Conservation (phyloP, 441 rosid species). For the Arabidopsis lyrata region DNA sequence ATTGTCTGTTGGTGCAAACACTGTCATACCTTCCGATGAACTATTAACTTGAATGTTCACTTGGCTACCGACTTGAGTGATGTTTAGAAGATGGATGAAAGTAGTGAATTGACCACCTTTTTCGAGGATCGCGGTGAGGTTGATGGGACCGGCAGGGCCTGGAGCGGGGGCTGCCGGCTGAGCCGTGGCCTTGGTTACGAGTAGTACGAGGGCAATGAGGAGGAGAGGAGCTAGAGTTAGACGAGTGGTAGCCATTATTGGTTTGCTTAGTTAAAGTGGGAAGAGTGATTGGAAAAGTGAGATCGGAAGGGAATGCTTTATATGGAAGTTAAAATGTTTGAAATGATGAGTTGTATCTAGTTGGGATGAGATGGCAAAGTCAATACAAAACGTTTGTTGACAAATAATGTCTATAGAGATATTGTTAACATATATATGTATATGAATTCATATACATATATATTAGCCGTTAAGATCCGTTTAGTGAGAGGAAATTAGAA, state of each 20-base stretch:
- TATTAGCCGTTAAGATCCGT: slow-evolving; percentile 31
- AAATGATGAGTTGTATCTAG: slow-evolving; percentile 42
- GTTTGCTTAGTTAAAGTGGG: background rate
- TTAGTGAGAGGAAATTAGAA: background rate
- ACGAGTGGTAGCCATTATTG: slow-evolving; percentile 41
- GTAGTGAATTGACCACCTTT: slow-evolving; percentile 63
- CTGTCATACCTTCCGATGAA: slow-evolving; percentile 72
- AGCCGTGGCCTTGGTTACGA: slow-evolving; percentile 34
- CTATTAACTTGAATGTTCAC: slow-evolving; percentile 63
- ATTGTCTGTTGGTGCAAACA: slow-evolving; percentile 78
- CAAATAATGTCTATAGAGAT: slow-evolving; percentile 28
- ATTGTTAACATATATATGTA: background rate
- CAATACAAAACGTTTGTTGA: slow-evolving; percentile 30
- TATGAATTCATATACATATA: background rate
- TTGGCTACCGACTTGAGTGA: slow-evolving; percentile 62
- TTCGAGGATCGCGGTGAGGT: slow-evolving; percentile 65
- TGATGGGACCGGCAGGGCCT: slow-evolving; percentile 57
- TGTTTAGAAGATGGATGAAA: slow-evolving; percentile 56
- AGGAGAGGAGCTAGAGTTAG: slow-evolving; percentile 45
- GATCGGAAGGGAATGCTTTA: slow-evolving; percentile 35
- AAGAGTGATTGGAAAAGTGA: slow-evolving; percentile 23
- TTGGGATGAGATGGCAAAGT: slow-evolving; percentile 57
- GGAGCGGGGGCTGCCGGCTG: slow-evolving; percentile 60
- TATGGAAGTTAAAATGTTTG: slow-evolving; percentile 35
- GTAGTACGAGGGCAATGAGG: slow-evolving; percentile 45